Base-by-base conservation (phyloP, 345 rosid genomes). In the Hibiscus mutabilis region DNA sequence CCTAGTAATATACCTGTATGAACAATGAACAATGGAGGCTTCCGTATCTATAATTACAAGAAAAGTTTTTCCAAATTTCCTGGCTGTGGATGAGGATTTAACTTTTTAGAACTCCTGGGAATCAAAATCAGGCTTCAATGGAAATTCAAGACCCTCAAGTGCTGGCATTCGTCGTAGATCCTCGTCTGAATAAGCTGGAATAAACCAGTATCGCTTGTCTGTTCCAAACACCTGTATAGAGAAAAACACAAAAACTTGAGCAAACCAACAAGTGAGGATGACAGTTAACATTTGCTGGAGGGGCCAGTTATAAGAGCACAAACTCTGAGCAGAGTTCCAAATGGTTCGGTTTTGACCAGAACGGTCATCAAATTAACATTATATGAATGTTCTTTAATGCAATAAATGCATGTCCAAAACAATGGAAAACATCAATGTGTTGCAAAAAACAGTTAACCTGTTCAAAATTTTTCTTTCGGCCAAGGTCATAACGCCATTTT, bases 401-500 rank as follows among this genome's bases (percentile, higher is more conserved):
- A 73, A 29, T 25, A 66, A 19, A 6, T 18, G 2, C 14, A 46
- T 53, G 60, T 27, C 12, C 49, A 72, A 47, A 44, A 71, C 6
- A 68, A 63, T 22, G 5, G 37, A 66, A 33, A 76, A 60, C 42
- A 72, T 40, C 52, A 51, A 37, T 19, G 68, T 59, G 63, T 19
- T 27, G 57, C 40, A 60, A 60, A 61, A 66, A 62, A 31, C 19
- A 42, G 42, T 79, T 71, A 47, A 88, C 99, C 94, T 95, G 98
- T 78, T 90, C 96, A 76, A 95, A 90, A 73, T 95, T 95, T 78
- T 82, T 90, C 82, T 77, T 92, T 58, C 89, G 77, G 49, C 99
- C 98, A 24, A 95, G 94, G 77, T 95, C 98, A 74, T 90, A 92
- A 8, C 90, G 93, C 99, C 98, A 95, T 76, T 86, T 92, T 55